Conservation (phyloP, 2,329 filamentous ascomycete genomes). For the Leptodontidium sp. region DNA sequence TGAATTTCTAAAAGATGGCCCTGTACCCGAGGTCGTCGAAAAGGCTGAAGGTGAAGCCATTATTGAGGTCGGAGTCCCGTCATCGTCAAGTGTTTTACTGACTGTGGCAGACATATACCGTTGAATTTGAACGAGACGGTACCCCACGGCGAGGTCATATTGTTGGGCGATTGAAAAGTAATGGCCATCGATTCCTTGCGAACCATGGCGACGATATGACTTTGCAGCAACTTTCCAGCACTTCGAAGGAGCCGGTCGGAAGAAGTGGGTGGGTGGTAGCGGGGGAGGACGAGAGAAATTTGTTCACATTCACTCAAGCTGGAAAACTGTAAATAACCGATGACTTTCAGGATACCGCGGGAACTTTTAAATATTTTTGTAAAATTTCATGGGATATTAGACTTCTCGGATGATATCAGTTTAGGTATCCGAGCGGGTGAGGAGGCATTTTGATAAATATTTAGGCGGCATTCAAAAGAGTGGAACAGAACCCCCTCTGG, state of each 20-base stretch:
- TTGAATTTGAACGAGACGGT: constrained; percentile 62
- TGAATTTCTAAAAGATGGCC: constrained; percentile 50
- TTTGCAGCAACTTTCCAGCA: constrained; percentile 54
- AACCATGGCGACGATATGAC: constrained; percentile 62
- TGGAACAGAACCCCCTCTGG: too few species aligned
- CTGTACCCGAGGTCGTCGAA: constrained; percentile 51
- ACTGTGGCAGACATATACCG: constrained; percentile 63
- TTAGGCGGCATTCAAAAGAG: too few species aligned
- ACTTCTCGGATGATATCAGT: too few species aligned
- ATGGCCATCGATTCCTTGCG: constrained; percentile 60
- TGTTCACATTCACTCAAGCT: constrained; percentile 47
- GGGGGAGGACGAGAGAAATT: constrained; percentile 48
- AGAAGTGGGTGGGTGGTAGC: constrained; percentile 54
- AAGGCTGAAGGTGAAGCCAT: constrained; percentile 58
- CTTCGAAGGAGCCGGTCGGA: constrained; percentile 57
- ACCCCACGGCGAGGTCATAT: constrained; percentile 57
- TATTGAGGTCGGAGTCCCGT: constrained; percentile 56
- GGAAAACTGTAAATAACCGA: constrained; percentile 29
- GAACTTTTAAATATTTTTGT: background rate
- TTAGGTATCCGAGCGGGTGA: too few species aligned
- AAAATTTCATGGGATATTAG: background rate
- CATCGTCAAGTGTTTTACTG: constrained; percentile 6
- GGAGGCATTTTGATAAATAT: too few species aligned
- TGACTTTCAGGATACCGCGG: background rate
- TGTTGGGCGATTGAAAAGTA: constrained; percentile 58